These are phyloP conservation scores for Gossypium bickii DNA, from an alignment of 345 rosid genomes.

Conservation along the genomic window DNA sequence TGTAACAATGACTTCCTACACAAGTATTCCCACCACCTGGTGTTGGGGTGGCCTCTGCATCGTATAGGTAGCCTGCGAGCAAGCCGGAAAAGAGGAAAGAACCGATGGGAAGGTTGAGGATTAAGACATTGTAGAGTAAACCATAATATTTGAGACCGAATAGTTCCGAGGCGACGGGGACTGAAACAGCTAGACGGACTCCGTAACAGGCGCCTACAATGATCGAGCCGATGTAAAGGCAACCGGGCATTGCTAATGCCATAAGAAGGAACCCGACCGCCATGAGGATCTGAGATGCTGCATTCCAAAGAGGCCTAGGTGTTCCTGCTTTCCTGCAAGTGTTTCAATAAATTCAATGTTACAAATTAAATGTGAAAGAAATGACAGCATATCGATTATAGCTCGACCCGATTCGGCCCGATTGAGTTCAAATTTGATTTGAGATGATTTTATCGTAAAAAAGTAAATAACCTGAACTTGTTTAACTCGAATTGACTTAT, in stretches of 20 bases:
- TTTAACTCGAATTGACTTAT: too few species aligned
- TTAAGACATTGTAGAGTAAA: conserved; percentile 71
- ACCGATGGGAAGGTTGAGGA: conserved; percentile 92
- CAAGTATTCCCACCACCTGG: conserved; percentile 86
- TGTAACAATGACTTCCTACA: conserved; percentile 78
- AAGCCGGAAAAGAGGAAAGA: conserved; percentile 92
- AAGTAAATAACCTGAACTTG: too few species aligned
- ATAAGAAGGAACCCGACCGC: conserved; percentile 69
- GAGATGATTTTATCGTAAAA: too few species aligned
- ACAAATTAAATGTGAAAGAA: too few species aligned
- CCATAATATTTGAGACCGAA: conserved; percentile 91
- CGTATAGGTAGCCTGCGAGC: conserved; percentile 78
- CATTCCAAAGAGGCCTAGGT: conserved; percentile 93
- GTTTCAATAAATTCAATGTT: neutral
- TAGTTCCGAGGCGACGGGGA: conserved; percentile 86
- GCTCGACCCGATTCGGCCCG: too few species aligned
- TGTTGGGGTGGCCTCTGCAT: conserved; percentile 68
- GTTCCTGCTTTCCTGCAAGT: conserved; percentile 67
- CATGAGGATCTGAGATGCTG: conserved; percentile 87
- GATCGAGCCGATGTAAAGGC: conserved; percentile 75
- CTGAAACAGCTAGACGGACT: conserved; percentile 78
- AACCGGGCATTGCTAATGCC: conserved; percentile 81
- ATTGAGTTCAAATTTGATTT: too few species aligned
- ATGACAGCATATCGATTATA: too few species aligned
- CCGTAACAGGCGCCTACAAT: conserved; percentile 89